Conservation (phyloP, 2,329 filamentous ascomycete genomes). For the Cordyceps tenuipes region DNA sequence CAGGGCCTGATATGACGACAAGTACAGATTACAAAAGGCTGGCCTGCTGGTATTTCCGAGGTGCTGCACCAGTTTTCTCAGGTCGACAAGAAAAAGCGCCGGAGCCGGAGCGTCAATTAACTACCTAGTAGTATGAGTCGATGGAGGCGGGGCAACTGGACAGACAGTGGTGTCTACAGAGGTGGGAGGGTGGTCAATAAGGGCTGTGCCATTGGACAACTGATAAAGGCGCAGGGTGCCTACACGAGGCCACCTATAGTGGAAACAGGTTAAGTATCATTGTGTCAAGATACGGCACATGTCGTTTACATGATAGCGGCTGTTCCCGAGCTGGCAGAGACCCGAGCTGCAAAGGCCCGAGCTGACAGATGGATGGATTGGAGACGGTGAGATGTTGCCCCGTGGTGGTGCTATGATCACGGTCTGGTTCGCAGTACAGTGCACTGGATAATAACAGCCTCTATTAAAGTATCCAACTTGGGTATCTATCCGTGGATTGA, state of each 20-base stretch:
- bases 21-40: too few species aligned
- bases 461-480: too few species aligned
- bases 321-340: background rate
- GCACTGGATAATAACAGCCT: background rate
- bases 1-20: background rate
- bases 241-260: background rate
- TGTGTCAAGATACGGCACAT: background rate
- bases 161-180: background rate
- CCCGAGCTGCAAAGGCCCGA: too few species aligned
- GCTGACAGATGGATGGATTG: background rate
- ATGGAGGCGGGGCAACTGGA: background rate
- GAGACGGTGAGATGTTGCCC: background rate
- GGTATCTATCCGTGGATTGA: too few species aligned
- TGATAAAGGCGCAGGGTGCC: background rate
- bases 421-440: background rate
- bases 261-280: background rate
- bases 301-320: background rate
- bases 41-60: background rate
- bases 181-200: constrained; percentile 2
- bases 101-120: constrained; percentile 3
- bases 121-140: constrained; percentile 7
- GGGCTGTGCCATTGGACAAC: constrained; percentile 6
- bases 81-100: background rate
- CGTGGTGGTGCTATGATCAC: background rate
- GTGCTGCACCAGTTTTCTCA: background rate